phyloP scores from a whole-genome alignment of 1,284 basidiomycete species.

The Austropuccinia psidii region DNA sequence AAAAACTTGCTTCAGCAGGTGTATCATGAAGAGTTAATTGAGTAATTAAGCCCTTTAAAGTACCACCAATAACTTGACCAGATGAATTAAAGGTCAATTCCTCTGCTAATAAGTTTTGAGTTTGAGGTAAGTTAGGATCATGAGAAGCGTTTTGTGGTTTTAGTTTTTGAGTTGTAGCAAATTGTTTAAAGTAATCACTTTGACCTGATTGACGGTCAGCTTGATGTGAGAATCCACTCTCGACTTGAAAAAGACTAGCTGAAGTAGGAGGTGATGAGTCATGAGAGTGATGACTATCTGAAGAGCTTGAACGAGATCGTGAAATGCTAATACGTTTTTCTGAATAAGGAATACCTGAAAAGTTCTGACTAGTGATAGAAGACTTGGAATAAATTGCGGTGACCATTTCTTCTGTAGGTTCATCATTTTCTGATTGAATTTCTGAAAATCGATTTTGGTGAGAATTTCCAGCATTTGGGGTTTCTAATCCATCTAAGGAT shows the following conservation, averaged over 20 bases:
- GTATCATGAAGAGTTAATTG: conserved; percentile 94
- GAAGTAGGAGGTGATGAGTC: conserved; percentile 22
- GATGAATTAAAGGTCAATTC: conserved; percentile 87
- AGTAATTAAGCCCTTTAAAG: conserved; percentile 76
- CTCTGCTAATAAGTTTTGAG: conserved; percentile 62
- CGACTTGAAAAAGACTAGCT: neutral
- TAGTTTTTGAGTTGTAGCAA: neutral
- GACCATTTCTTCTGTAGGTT: no score
- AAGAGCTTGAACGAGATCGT: conserved; percentile 1
- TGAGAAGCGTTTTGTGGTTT: neutral
- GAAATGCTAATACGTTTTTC: neutral
- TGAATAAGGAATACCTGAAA: no score
- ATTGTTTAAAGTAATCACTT: neutral
- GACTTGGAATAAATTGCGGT: no score
- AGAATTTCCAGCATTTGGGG: no score
- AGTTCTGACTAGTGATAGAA: no score
- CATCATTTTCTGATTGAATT: no score
- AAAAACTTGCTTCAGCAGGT: conserved; percentile 73
- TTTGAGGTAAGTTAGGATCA: neutral
- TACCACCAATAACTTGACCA: conserved; percentile 81
- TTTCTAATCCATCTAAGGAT: no score
- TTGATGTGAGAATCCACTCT: neutral
- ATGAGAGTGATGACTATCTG: neutral
- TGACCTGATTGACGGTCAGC: neutral
- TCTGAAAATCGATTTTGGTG: no score